These are phyloP conservation scores for Penicillium occitanis DNA, from an alignment of 2,329 filamentous ascomycete species.

Conservation along the genomic window DNA sequence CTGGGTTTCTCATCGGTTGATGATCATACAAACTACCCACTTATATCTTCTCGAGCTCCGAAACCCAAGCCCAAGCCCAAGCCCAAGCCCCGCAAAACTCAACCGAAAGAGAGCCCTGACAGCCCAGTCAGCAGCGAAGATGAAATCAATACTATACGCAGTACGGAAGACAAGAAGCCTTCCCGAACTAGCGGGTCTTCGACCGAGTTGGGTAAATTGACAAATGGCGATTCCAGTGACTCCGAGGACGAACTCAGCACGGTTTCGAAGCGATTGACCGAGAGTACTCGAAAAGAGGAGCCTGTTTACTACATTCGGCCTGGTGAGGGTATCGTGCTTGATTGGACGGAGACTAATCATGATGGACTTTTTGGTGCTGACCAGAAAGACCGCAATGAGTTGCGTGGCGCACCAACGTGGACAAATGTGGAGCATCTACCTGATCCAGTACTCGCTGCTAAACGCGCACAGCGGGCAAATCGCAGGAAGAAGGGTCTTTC, in stretches of 20 bases:
- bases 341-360: slow-evolving; percentile 73
- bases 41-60: slow-evolving; percentile 50
- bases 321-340: slow-evolving; percentile 80
- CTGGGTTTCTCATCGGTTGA: slow-evolving; percentile 67
- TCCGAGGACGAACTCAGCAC: slow-evolving; percentile 23
- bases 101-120: slow-evolving; percentile 22
- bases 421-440: slow-evolving; percentile 52
- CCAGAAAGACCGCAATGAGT: slow-evolving; percentile 46
- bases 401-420: slow-evolving; percentile 63
- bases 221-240: slow-evolving; percentile 25
- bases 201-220: slow-evolving; percentile 22
- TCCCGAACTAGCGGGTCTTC: slow-evolving; percentile 24
- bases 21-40: slow-evolving; percentile 59
- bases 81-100: slow-evolving; percentile 22
- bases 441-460: slow-evolving; percentile 65
- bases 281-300: slow-evolving; percentile 24
- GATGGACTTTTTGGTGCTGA: slow-evolving; percentile 65
- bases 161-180: slow-evolving; percentile 20
- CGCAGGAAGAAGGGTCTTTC: slow-evolving; percentile 75
- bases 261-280: slow-evolving; percentile 22
- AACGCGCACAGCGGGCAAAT: slow-evolving; percentile 61
- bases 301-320: slow-evolving; percentile 69
- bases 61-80: slow-evolving; percentile 26
- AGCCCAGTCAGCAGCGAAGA: slow-evolving; percentile 35
- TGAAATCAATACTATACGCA: slow-evolving; percentile 29